A percentile compares a stretch with the other conserved stretches of the same genome.
These are phyloP conservation scores for Thermoascus crustaceus DNA, from an alignment of 2,329 filamentous ascomycete species.

Conservation along the genomic window DNA sequence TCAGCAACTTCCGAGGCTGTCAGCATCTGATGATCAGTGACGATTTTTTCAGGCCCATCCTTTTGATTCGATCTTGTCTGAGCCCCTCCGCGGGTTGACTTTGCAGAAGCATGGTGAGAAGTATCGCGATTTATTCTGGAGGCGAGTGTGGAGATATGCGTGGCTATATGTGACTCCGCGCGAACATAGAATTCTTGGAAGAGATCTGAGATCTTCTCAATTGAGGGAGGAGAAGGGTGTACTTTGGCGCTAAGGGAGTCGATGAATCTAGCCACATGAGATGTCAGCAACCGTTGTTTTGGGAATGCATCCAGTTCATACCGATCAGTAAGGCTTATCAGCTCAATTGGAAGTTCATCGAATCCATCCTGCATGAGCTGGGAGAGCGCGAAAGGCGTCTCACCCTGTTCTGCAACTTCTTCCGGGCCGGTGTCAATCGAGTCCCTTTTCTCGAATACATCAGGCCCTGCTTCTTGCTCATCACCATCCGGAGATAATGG, in stretches of 20 bases:
- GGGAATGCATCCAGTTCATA: conserved; percentile 27
- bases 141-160: conserved; percentile 74
- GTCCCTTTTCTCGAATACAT: conserved; percentile 39
- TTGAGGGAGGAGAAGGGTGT: conserved; percentile 71
- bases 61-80: conserved; percentile 46
- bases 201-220: conserved; percentile 72
- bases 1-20: conserved; percentile 77
- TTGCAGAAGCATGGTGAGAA: conserved; percentile 51
- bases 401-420: conserved; percentile 22
- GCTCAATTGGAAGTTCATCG: conserved; percentile 87
- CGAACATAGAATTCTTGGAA: conserved; percentile 92
- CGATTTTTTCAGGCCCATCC: conserved; percentile 25
- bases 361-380: conserved; percentile 55
- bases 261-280: conserved; percentile 59
- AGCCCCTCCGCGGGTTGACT: conserved; percentile 48
- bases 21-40: conserved; percentile 73
- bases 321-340: conserved; percentile 84
- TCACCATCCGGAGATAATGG: conserved; percentile 15
- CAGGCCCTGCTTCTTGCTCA: conserved; percentile 19
- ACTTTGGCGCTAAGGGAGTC: conserved; percentile 82
- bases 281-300: not conserved
- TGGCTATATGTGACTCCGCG: conserved; percentile 73
- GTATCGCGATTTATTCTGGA: conserved; percentile 63
- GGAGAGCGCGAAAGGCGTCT: conserved; percentile 27
- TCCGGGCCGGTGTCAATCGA: conserved; percentile 24